Conservation (phyloP, 257 asterid genomes). For the Perilla frutescens region DNA sequence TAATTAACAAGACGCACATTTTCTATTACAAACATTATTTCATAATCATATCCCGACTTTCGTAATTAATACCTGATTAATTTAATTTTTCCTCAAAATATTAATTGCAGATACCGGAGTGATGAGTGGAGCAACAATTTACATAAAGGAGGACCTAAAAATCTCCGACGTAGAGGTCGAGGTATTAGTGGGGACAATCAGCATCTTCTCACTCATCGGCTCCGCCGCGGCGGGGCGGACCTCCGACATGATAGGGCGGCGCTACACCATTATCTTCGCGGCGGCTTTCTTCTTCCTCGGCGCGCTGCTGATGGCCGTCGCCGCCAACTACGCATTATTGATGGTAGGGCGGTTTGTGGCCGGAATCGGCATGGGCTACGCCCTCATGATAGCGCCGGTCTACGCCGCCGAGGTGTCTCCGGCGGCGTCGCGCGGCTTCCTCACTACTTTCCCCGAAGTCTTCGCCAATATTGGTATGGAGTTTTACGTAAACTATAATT, state of each 20-base stretch:
- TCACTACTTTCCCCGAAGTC: slow-evolving; percentile 46
- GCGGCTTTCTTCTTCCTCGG: slow-evolving; percentile 44
- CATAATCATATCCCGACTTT: no score
- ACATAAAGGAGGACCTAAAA: slow-evolving; percentile 41
- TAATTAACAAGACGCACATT: no score
- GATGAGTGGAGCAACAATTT: slow-evolving; percentile 48
- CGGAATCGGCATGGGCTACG: slow-evolving; percentile 47
- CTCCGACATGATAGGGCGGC: slow-evolving; percentile 47
- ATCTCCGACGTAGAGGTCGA: slow-evolving; percentile 44
- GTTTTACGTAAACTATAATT: not conserved
- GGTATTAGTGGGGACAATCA: slow-evolving; percentile 41
- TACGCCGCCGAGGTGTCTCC: slow-evolving; percentile 51
- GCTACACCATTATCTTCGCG: slow-evolving; percentile 41
- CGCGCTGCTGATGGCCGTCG: slow-evolving; percentile 43
- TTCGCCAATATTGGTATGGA: slow-evolving; percentile 43
- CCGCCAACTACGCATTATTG: slow-evolving; percentile 36
- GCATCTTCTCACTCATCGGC: slow-evolving; percentile 44
- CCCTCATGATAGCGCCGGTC: slow-evolving; percentile 45
- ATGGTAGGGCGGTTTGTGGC: slow-evolving; percentile 48
- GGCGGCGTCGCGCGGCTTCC: slow-evolving; percentile 41
- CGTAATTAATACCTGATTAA: no score
- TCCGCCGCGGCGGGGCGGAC: slow-evolving; percentile 43
- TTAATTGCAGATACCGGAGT: slow-evolving; percentile 44
- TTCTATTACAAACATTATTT: no score
- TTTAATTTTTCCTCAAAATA: no score